Evolutionary conservation across 148 eudicot genomes (phyloP).

Genomic region (Pouteria glomerata): DNA sequence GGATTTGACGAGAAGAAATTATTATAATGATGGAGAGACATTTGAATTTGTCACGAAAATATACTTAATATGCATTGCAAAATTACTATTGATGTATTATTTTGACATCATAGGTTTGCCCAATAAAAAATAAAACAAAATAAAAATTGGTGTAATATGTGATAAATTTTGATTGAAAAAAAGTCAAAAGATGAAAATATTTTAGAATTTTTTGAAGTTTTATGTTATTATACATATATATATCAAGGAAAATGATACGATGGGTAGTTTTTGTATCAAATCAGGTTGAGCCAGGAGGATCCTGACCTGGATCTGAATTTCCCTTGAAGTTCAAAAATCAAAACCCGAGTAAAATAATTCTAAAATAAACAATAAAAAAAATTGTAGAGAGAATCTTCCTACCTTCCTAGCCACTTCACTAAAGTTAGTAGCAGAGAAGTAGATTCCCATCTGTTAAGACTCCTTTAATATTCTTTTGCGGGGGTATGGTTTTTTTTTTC

Average conservation of each 20-base stretch:
- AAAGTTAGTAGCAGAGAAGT: conserved; percentile 72
- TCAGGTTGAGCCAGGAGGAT: conserved; percentile 4
- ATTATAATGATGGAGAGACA: no score
- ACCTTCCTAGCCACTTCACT: conserved; percentile 77
- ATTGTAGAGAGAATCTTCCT: conserved; percentile 49
- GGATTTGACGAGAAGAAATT: no score
- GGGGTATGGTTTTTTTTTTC: conserved; percentile 7
- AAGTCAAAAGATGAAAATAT: no score
- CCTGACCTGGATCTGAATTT: conserved; percentile 21
- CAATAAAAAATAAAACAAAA: no score
- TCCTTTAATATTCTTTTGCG: conserved; percentile 46
- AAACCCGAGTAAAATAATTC: conserved; percentile 6
- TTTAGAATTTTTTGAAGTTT: no score
- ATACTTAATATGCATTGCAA: no score
- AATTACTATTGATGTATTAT: no score
- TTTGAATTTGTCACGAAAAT: no score
- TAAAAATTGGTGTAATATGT: no score
- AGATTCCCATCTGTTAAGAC: conserved; percentile 47
- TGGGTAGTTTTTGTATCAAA: conserved; percentile 14
- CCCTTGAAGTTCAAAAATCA: conserved; percentile 9
- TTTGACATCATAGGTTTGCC: no score
- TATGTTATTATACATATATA: neutral
- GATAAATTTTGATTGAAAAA: no score
- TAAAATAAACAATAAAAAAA: no score
- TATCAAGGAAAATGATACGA: neutral